These are phyloP conservation scores for Carex sylvatica DNA, from an alignment of 202 grass and related monocot genomes.

Conservation along the genomic window DNA sequence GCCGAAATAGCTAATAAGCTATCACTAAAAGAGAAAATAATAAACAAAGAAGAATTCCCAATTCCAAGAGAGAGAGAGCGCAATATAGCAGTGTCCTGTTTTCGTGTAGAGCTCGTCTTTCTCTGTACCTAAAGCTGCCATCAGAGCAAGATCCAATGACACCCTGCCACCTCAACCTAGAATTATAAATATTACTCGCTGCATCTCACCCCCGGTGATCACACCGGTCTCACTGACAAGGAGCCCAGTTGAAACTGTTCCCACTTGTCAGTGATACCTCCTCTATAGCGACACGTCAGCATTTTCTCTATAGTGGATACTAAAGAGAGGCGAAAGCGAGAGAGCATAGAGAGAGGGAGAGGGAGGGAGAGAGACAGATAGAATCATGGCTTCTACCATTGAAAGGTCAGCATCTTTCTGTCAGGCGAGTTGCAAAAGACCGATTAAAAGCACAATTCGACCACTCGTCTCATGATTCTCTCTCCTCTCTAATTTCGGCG, in stretches of 20 bases:
- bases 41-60: not conserved
- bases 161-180: too few relatives aligned
- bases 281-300: not conserved
- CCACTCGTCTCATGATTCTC: conserved; percentile 1
- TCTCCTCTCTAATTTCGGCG: conserved; percentile 23
- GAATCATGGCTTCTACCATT: conserved; percentile 65
- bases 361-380: conserved; percentile 17
- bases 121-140: conserved; percentile 50
- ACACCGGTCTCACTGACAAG: not conserved
- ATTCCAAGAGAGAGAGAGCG: not conserved
- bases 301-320: conserved; percentile 14
- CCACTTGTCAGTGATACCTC: not conserved
- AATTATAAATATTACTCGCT: not conserved
- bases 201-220: not conserved
- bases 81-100: not conserved
- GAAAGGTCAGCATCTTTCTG: conserved; percentile 87
- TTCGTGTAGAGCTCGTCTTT: conserved; percentile 46
- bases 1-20: not conserved
- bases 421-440: conserved; percentile 38
- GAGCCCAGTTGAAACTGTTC: not conserved
- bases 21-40: not conserved
- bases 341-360: not conserved
- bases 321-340: not conserved
- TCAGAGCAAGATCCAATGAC: not conserved
- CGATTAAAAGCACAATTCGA: conserved; percentile 20